These are phyloP conservation scores for Cymodocea nodosa DNA, from an alignment of 116 monocot genomes.

Conservation along the genomic window DNA sequence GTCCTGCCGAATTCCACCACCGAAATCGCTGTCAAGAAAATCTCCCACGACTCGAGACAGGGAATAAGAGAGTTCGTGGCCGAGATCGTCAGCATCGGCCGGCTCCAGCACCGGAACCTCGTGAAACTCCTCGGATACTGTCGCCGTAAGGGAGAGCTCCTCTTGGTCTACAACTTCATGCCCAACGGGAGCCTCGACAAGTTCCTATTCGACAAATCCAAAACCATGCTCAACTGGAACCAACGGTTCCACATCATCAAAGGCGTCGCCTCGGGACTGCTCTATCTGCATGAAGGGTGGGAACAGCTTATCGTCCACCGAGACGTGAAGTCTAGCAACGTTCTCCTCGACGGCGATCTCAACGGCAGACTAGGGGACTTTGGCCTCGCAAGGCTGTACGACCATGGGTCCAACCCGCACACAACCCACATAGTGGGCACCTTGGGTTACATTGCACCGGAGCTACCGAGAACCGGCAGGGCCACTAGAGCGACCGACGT, in stretches of 20 bases:
- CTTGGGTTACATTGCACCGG: constrained; percentile 47
- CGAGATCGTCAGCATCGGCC: constrained; percentile 28
- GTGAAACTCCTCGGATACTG: constrained; percentile 38
- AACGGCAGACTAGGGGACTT: constrained; percentile 47
- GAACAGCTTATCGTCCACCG: constrained; percentile 45
- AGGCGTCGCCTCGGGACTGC: constrained; percentile 24
- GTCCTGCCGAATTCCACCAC: constrained; percentile 8
- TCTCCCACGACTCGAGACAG: constrained; percentile 28
- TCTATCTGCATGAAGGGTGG: constrained; percentile 53
- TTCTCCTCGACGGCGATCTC: constrained; percentile 35
- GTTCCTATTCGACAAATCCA: constrained; percentile 13
- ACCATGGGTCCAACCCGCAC: constrained; percentile 27
- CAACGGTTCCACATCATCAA: constrained; percentile 13
- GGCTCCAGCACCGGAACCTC: constrained; percentile 37
- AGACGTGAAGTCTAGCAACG: constrained; percentile 58
- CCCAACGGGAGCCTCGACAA: constrained; percentile 42
- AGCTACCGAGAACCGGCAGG: constrained; percentile 24
- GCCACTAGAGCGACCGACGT: constrained; percentile 33
- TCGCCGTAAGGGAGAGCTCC: constrained; percentile 24
- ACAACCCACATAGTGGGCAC: constrained; percentile 40
- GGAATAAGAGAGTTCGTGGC: constrained; percentile 32
- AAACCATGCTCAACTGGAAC: constrained; percentile 5
- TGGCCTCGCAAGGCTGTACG: constrained; percentile 42
- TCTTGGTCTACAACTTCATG: constrained; percentile 36
- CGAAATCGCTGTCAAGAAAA: constrained; percentile 30